Conservation (phyloP, 2,329 filamentous ascomycete species). For the Pseudocercospora crystallina region DNA sequence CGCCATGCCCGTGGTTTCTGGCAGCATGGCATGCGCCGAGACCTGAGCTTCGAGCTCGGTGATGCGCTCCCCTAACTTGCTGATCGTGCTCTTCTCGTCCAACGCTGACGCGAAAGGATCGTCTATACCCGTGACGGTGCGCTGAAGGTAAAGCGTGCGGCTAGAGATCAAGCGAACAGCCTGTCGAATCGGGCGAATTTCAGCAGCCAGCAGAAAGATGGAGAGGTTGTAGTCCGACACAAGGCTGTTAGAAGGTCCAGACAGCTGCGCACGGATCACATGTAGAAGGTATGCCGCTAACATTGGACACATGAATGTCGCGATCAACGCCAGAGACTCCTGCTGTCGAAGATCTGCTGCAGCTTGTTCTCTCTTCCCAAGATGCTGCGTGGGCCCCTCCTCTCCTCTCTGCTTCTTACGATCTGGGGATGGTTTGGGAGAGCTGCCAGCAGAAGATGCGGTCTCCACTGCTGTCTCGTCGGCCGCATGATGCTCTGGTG, state of each 20-base stretch:
- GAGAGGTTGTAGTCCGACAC: conserved; percentile 92
- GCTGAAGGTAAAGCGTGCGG: conserved; percentile 78
- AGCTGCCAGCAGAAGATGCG: conserved; percentile 23
- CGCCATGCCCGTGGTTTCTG: conserved; percentile 25
- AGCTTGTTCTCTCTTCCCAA: conserved; percentile 39
- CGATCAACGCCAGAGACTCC: conserved; percentile 70
- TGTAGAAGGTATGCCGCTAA: conserved; percentile 83
- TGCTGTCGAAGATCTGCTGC: conserved; percentile 67
- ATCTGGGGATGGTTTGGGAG: conserved; percentile 16
- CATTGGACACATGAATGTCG: conserved; percentile 77
- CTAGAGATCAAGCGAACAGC: conserved; percentile 76
- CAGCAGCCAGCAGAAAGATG: conserved; percentile 83
- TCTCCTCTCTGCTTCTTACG: conserved; percentile 7
- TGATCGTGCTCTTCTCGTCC: conserved; percentile 37
- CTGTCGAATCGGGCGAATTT: conserved; percentile 79
- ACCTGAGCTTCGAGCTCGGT: conserved; percentile 34
- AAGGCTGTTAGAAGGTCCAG: conserved; percentile 77
- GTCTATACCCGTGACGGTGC: conserved; percentile 54
- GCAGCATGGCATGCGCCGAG: conserved; percentile 26
- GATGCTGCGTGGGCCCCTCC: conserved; percentile 12
- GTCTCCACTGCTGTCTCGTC: conserved; percentile 27
- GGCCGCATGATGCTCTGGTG: conserved; percentile 2
- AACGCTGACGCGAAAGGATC: conserved; percentile 23
- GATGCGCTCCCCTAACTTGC: conserved; percentile 29
- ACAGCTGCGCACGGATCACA: conserved; percentile 75